Evolutionary conservation across 768 basidiomycete species (phyloP), one percentile per base, ranked within the genome.

Genomic region (Lactifluus volemus): DNA sequence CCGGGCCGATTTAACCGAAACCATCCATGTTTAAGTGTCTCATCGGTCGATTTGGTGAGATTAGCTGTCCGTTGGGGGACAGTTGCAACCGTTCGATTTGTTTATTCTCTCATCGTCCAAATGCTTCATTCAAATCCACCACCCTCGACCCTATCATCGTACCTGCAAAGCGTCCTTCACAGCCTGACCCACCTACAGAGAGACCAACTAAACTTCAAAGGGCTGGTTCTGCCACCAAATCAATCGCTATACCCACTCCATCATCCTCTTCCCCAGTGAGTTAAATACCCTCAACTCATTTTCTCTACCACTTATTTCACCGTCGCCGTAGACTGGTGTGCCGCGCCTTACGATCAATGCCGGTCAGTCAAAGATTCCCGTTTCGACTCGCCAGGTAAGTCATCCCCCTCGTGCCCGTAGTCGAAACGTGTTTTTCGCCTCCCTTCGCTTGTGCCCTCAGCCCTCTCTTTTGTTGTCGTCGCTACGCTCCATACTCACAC

Each of bases 351-450:
- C 78, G 69, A 74, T 86, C 57, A 85, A 80, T 70, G 79, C 87
- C 3, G 84, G 84, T 0, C 81, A 79, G 58, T 92, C 89, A n/a
- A 76, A 77, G 45, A 82, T 93, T 19, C 76, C 92, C 1, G 66
- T 92, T 48, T 83, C 85, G 5, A 84, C 88, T 52, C 81, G 92
- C 41, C 88, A 92, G 79, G 85, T 85, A 76, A 69, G 11, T 70
- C 34, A 42, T 38, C 55, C 12, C 15, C n/a, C 65, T 69, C 39
- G 64, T 63, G 39, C 49, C 41, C 53, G 17, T 41, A 41, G 17
- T 38, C 19, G 53, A 57, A 63, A 65, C 57, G 61, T 65, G 64
- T 52, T 30, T 29, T 41, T 49, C 19, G 9, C 59, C 42, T 39
- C 5, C 42, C 48, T 21, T 38, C 29, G 32, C 51, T 29, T 30